Base-by-base conservation (phyloP, 1,284 basidiomycete species). In the Heterobasidion parviporum region DNA sequence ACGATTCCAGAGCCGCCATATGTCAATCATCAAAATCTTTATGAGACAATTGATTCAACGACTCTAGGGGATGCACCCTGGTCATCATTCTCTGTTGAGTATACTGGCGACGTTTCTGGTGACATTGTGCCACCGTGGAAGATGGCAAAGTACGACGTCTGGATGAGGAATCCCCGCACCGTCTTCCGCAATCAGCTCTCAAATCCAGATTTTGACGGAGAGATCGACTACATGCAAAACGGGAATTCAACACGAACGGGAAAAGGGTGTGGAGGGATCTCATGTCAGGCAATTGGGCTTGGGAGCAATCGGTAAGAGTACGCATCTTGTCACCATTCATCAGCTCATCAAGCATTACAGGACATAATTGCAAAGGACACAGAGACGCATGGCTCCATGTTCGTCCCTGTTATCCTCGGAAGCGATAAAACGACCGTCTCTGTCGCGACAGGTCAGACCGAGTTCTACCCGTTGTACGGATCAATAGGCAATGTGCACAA, bases 341-440 rank as follows among this genome's bases (percentile, higher is more conserved):
- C 2, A 8, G 2, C 38, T 41, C 38, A 41, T n/a, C 4, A 8
- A 41, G 12, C 12, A 12, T 12, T n/a, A 6, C n/a, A 61, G 56
- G 56, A 57, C 52, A 56, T 18, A 1, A 60, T 61, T 5, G 56
- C 53, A 7, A 49, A 55, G 33, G 53, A 62, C 55, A 50, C 47
- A 20, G 35, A 34, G 10, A 62, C 55, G 1, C 43, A 58, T 36
- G 61, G 60, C 12, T 10, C 38, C 38, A 41, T 41, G 6, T 41
- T 41, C 8, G 55, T 57, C 12, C 55, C 62, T 6, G 47, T 59
- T 26, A 60, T 65, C 26, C 50, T 61, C 7, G 62, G 64, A 14
- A 61, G 58, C 36, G 61, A 65, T 45, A 65, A 65, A 48, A 65
- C 63, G 1, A 64, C 64, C 8, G 64, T 65, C 20, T 65, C 62